phyloP scores from a whole-genome alignment of 768 basidiomycete genomes.

The Kwoniella dejecticola region DNA sequence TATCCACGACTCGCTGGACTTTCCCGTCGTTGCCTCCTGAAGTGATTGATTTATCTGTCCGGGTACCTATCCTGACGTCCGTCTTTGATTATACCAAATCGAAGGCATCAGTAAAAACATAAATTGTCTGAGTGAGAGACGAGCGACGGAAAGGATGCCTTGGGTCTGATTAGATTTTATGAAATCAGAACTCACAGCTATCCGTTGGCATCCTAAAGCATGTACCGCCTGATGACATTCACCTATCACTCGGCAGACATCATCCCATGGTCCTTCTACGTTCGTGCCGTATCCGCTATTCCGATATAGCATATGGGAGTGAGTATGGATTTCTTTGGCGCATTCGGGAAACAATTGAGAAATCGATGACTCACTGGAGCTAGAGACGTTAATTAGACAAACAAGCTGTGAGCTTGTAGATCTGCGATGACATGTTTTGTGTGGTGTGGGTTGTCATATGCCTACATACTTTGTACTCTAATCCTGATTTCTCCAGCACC shows the following conservation, averaged over 20 bases:
- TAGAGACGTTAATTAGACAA: no score
- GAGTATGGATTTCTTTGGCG: no score
- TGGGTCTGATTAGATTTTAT: no score
- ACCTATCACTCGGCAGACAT: constrained; percentile 76
- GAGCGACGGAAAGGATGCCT: no score
- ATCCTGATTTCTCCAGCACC: constrained; percentile 77
- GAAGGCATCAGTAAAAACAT: no score
- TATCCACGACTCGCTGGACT: constrained; percentile 76
- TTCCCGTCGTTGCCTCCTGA: constrained; percentile 74
- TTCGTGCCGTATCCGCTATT: constrained; percentile 88
- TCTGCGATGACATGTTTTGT: no score
- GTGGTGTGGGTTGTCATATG: no score
- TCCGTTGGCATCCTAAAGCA: constrained; percentile 45
- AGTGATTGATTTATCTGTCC: constrained; percentile 67
- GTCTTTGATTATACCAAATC: constrained; percentile 61
- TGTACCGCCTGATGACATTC: constrained; percentile 69
- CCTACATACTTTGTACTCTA: constrained; percentile 76
- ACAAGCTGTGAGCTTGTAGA: no score
- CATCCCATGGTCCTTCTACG: constrained; percentile 82
- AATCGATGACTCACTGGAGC: constrained; percentile 72
- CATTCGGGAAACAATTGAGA: no score
- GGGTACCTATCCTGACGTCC: constrained; percentile 92
- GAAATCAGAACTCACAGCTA: constrained; percentile 41
- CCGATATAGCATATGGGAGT: constrained; percentile 17
- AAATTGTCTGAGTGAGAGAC: no score